phyloP scores from a whole-genome alignment of 352 stramenopile genomes.

The Phytophthora foliorum region DNA sequence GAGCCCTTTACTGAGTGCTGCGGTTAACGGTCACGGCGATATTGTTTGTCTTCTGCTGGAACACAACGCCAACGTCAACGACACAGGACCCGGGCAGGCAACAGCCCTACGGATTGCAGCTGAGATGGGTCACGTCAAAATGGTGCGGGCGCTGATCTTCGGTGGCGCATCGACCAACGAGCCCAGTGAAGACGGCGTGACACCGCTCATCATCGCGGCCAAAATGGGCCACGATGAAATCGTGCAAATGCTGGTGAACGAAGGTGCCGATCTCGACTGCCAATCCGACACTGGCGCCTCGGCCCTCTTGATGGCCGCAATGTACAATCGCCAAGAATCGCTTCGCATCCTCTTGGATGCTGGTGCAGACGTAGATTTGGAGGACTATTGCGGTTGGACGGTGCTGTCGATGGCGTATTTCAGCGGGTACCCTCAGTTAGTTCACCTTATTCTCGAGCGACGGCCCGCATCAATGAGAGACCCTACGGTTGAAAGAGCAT shows the following conservation, averaged over 20 bases:
- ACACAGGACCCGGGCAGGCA: slow-evolving; percentile 6
- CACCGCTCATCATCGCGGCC: not conserved
- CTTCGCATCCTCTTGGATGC: slow-evolving; percentile 8
- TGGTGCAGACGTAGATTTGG: slow-evolving; percentile 1
- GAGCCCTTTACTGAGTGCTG: slow-evolving; percentile 14
- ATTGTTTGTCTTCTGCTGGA: slow-evolving; percentile 12
- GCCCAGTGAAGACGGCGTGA: not conserved
- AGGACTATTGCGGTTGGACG: slow-evolving; percentile 3
- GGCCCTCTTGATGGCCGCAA: not conserved
- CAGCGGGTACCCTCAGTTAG: not conserved
- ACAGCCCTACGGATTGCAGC: slow-evolving; percentile 20
- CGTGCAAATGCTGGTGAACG: not conserved
- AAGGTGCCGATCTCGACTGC: not conserved
- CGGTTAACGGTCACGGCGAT: not conserved
- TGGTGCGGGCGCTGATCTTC: not conserved
- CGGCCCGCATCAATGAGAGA: not conserved
- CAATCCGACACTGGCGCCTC: not conserved
- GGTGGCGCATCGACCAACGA: not conserved
- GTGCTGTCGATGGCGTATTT: slow-evolving; percentile 8
- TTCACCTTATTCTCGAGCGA: not conserved
- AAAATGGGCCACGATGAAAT: not conserved
- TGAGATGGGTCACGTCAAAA: not conserved
- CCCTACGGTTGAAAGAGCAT: not conserved
- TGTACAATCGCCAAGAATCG: slow-evolving; percentile 8
- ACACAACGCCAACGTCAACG: slow-evolving; percentile 8